Percentiles rank a stretch among this genome's conserved stretches.
These are phyloP conservation scores for Picea abies DNA, from an alignment of 83 land plant genomes.

Conservation along the genomic window DNA sequence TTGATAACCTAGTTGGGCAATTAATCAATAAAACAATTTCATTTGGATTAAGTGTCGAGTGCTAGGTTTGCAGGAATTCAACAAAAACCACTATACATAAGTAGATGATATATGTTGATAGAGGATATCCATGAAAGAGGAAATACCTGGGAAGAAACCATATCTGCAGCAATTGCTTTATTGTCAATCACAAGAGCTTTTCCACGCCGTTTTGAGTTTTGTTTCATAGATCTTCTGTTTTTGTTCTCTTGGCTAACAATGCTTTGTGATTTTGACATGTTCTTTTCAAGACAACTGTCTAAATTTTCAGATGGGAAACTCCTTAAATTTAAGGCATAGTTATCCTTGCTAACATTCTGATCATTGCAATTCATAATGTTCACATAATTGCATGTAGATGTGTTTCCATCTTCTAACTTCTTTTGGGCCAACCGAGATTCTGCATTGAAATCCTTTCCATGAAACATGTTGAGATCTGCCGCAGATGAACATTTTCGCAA, in stretches of 20 bases:
- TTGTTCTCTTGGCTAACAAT: neutral
- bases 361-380: neutral
- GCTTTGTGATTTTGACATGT: neutral
- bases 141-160: conserved; percentile 12
- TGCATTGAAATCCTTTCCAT: neutral
- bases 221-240: neutral
- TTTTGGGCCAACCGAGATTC: neutral
- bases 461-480: neutral
- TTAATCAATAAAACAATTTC: no score
- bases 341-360: neutral
- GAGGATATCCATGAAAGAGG: neutral
- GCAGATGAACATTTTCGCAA: neutral
- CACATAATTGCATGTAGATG: neutral
- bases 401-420: neutral
- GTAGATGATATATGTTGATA: neutral
- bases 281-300: neutral
- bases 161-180: neutral
- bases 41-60: no score
- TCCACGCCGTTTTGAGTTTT: neutral
- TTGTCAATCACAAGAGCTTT: neutral
- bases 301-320: neutral
- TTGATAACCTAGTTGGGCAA: no score
- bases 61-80: no score
- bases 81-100: neutral
- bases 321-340: neutral